Percentiles rank a stretch among this genome's conserved stretches.
These are phyloP conservation scores for Pseudonitzschia delicatissima DNA, from an alignment of 108 stramenopile genomes.

Conservation along the genomic window DNA sequence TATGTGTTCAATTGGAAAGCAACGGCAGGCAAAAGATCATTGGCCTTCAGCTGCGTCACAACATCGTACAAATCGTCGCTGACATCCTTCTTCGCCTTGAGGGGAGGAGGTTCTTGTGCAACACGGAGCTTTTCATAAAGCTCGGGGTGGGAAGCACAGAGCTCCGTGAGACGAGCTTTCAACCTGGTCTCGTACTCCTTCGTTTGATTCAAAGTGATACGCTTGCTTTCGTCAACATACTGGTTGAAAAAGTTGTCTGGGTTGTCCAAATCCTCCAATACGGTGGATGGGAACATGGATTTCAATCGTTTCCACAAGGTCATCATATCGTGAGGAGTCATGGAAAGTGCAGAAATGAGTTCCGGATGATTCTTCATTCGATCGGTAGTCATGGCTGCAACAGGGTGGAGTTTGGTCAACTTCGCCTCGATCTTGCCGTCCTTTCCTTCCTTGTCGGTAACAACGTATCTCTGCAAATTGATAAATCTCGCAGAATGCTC, in stretches of 20 bases:
- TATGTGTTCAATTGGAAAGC: constrained; percentile 99
- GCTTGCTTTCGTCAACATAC: constrained; percentile 71
- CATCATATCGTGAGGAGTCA: constrained; percentile 96
- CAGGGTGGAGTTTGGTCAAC: constrained; percentile 92
- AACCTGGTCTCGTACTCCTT: constrained; percentile 95
- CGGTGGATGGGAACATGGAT: constrained; percentile 78
- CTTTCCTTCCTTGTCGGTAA: constrained; percentile 76
- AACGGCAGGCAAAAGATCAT: constrained; percentile 91
- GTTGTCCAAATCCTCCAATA: constrained; percentile 82
- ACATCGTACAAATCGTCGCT: constrained; percentile 82
- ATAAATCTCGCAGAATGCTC: constrained; percentile 95
- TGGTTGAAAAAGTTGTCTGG: constrained; percentile 93
- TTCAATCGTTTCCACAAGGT: constrained; percentile 88
- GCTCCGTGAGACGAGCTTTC: constrained; percentile 78
- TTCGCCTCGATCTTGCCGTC: constrained; percentile 75
- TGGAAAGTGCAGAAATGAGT: constrained; percentile 79
- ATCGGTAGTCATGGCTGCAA: constrained; percentile 92
- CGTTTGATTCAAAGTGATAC: constrained; percentile 94
- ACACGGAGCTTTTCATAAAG: constrained; percentile 76
- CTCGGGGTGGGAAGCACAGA: constrained; percentile 80
- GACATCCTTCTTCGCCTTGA: constrained; percentile 76
- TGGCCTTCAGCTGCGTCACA: constrained; percentile 77
- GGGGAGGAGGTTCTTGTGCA: constrained; percentile 78
- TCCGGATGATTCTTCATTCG: constrained; percentile 73
- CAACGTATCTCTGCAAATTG: constrained; percentile 97